Conservation (phyloP, 441 rosid genomes). For the Metrosideros polymorpha region DNA sequence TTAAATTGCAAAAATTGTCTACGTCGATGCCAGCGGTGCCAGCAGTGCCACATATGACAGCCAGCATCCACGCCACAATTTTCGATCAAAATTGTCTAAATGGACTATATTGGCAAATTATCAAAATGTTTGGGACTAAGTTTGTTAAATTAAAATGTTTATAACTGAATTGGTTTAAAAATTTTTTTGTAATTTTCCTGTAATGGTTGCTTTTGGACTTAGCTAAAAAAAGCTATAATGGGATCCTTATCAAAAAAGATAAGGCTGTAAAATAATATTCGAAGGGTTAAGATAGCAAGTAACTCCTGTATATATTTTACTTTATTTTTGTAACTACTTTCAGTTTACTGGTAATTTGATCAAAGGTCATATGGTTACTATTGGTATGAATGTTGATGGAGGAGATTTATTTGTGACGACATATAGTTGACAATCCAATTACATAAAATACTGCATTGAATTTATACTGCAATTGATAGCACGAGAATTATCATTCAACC, state of each 20-base stretch:
- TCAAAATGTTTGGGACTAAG: rapidly evolving
- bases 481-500: rapidly evolving
- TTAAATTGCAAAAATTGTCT: no score
- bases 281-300: not conserved
- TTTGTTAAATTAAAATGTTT: not conserved
- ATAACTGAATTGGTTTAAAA: rapidly evolving
- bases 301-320: not conserved
- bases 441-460: not conserved
- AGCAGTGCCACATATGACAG: no score
- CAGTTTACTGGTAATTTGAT: not conserved
- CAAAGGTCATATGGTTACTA: not conserved
- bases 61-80: no score
- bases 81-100: rapidly evolving
- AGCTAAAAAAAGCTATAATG: not conserved
- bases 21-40: no score
- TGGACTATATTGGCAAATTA: rapidly evolving
- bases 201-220: not conserved
- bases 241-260: not conserved
- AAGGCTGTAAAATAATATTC: not conserved
- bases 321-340: not conserved
- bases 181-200: not conserved
- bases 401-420: not conserved
- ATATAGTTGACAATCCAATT: not conserved
- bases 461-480: not conserved
- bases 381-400: not conserved